Base-by-base conservation (phyloP, 1,139 yeast genomes). In the Geotrichum australiense region DNA sequence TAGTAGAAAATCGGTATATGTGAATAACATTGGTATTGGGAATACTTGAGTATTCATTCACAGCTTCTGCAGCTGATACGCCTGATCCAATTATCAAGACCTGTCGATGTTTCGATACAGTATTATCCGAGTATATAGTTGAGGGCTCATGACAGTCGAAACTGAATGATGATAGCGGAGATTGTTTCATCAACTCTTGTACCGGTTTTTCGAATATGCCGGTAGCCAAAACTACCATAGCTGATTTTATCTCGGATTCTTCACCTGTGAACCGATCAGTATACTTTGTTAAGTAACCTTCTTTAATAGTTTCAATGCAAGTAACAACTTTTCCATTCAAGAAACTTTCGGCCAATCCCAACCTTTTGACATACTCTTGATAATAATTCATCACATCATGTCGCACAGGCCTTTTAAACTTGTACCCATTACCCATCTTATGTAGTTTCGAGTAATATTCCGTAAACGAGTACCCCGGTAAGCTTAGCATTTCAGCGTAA, bases 51-150 rank as follows among this genome's bases (percentile, higher is more conserved):
- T 36, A 35, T 12, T 35, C 25, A 22, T 39, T 41, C 10, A 61
- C 47, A 0, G 62, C 61, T 33, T 62, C 66, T 2, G 66, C 66
- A 0, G 66, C 65, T 5, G 64, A 57, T 21, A 62, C 59, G 2
- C 66, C 66, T 1, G 63, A 52, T 1, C 66, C 66, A n/a, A 62
- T 44, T 1, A 62, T 54, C n/a, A 61, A 51, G 2, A 53, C 44
- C n/a, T n/a, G n/a, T n/a, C n/a, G n/a, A n/a, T n/a, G n/a, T n/a
- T n/a, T n/a, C 14, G 20, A 18, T 28, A 23, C 15, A 16, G n/a
- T 12, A n/a, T n/a, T n/a, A n/a, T n/a, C n/a, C n/a, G n/a, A n/a
- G n/a, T n/a, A n/a, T n/a, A 18, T 7, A 15, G n/a, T 7, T 12
- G 12, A 10, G 28, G 14, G n/a, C 36, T n/a, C n/a, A 15, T 29